phyloP scores from a whole-genome alignment of 257 asterid genomes.

The Vinca minor region DNA sequence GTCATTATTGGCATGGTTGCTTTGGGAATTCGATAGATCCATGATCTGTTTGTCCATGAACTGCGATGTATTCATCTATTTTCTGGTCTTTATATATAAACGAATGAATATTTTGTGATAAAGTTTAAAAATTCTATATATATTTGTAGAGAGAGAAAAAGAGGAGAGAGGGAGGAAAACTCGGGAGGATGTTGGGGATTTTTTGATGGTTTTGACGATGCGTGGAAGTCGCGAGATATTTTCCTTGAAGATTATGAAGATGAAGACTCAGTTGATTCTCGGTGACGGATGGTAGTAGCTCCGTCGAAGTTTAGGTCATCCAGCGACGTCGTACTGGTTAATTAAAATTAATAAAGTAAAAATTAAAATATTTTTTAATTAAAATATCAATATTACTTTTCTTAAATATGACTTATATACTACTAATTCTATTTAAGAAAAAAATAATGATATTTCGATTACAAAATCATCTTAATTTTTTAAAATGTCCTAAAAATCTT shows the following conservation, averaged over 20 bases:
- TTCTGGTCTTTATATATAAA: too few species aligned
- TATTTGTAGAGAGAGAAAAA: not conserved
- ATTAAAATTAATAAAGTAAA: too few species aligned
- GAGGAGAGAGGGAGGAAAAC: not conserved
- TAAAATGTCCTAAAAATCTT: too few species aligned
- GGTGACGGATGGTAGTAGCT: not conserved
- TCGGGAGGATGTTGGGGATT: not conserved
- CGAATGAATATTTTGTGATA: too few species aligned
- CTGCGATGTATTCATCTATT: conserved; percentile 77
- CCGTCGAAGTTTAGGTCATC: not conserved
- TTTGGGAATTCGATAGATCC: too few species aligned
- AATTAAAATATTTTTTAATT: too few species aligned
- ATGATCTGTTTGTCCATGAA: conserved; percentile 98
- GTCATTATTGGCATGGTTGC: too few species aligned
- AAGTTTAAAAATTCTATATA: not conserved
- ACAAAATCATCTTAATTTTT: too few species aligned
- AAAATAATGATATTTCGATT: too few species aligned
- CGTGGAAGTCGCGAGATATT: not conserved
- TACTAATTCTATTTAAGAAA: too few species aligned
- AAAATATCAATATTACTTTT: too few species aligned
- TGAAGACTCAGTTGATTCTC: not conserved
- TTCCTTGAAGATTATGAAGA: not conserved
- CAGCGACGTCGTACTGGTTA: not conserved
- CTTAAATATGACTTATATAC: too few species aligned
- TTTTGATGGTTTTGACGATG: not conserved